phyloP scores from a whole-genome alignment of 2,329 filamentous ascomycete genomes.

The Colletotrichum melonis region DNA sequence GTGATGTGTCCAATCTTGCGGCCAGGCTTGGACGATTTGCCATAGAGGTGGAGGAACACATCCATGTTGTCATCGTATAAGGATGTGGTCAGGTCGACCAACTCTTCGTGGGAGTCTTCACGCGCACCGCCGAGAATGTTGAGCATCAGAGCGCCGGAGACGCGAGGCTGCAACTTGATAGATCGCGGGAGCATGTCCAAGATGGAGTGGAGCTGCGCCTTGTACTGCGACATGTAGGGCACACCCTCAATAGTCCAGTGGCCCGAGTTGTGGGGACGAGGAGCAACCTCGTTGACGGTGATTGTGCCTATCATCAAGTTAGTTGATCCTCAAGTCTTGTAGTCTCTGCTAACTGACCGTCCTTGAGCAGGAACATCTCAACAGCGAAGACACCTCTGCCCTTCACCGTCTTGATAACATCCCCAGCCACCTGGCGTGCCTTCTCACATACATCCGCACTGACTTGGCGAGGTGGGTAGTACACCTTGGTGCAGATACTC shows the following conservation, averaged over 20 bases:
- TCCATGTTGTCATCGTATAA: constrained; percentile 59
- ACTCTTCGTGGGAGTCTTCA: constrained; percentile 68
- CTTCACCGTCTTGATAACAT: constrained; percentile 82
- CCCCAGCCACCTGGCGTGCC: constrained; percentile 81
- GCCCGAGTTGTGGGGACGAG: constrained; percentile 82
- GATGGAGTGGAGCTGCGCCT: constrained; percentile 88
- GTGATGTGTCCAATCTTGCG: constrained; percentile 98
- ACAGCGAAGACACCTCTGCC: constrained; percentile 96
- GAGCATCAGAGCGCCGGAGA: constrained; percentile 77
- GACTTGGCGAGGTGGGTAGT: constrained; percentile 82
- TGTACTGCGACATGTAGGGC: constrained; percentile 87
- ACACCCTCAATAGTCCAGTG: constrained; percentile 97
- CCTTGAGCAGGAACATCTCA: constrained; percentile 89
- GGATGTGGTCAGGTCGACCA: constrained; percentile 59
- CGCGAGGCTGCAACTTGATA: constrained; percentile 67
- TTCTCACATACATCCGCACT: constrained; percentile 67
- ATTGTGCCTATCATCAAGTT: constrained; percentile 60
- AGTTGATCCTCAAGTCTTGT: constrained; percentile 3
- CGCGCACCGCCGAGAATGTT: constrained; percentile 81
- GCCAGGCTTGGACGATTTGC: constrained; percentile 86
- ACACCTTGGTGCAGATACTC: constrained; percentile 93
- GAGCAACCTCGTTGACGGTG: constrained; percentile 88
- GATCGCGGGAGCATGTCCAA: constrained; percentile 72
- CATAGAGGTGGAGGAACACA: constrained; percentile 84
- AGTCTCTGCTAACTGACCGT: constrained; percentile 58